Percentiles rank a stretch among this genome's conserved stretches.
Conservation (phyloP, 805 yeast species). For the Candida succiphila region DNA sequence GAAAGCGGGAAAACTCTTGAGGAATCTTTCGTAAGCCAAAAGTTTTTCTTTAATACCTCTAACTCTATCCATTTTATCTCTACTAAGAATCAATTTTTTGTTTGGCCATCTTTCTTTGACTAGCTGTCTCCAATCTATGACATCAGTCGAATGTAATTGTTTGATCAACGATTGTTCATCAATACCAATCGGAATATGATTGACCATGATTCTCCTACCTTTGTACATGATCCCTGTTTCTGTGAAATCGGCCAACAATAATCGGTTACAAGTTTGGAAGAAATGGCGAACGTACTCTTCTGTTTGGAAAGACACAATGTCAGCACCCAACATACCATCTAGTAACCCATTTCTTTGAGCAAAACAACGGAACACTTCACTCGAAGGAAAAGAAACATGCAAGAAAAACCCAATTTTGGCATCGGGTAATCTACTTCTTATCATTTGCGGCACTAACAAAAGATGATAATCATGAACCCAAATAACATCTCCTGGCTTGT, state of each 20-base stretch:
- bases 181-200: slow-evolving; percentile 68
- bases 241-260: slow-evolving; percentile 75
- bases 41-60: slow-evolving; percentile 86
- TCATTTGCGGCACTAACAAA: slow-evolving; percentile 76
- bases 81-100: slow-evolving; percentile 65
- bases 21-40: slow-evolving; percentile 74
- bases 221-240: slow-evolving; percentile 50
- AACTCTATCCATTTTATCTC: slow-evolving; percentile 82
- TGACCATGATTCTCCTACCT: slow-evolving; percentile 46
- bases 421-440: slow-evolving; percentile 62
- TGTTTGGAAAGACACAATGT: slow-evolving; percentile 81
- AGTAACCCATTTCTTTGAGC: slow-evolving; percentile 76
- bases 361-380: slow-evolving; percentile 89
- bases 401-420: slow-evolving; percentile 88
- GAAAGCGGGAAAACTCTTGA: slow-evolving; percentile 62
- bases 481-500: slow-evolving; percentile 65
- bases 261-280: slow-evolving; percentile 77
- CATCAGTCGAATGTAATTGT: slow-evolving; percentile 33
- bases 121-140: slow-evolving; percentile 54
- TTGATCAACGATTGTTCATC: slow-evolving; percentile 50
- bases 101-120: slow-evolving; percentile 73
- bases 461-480: slow-evolving; percentile 96
- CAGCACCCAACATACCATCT: slow-evolving; percentile 82
- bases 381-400: slow-evolving; percentile 91
- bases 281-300: slow-evolving; percentile 92